Percentiles rank a stretch among this genome's conserved stretches.
Evolutionary conservation across 176 grass and related monocot genomes (phyloP).

Genomic region (Triticum dicoccoides): DNA sequence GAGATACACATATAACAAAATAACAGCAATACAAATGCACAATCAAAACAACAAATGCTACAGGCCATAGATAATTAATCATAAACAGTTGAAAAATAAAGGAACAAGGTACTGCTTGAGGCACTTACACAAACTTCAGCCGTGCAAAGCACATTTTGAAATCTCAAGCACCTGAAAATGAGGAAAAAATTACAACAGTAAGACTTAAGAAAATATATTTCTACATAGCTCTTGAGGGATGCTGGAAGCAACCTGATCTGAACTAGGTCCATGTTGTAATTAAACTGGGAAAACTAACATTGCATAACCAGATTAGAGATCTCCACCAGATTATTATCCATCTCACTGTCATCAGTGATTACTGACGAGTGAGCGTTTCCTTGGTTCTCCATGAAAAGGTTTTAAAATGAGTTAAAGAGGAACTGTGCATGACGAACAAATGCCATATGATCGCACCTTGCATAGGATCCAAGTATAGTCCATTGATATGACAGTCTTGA

Average conservation of each 20-base stretch:
- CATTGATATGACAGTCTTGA: slow-evolving; percentile 56
- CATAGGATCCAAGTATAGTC: slow-evolving; percentile 55
- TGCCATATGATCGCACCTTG: slow-evolving; percentile 16
- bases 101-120: not conserved
- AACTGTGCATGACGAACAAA: slow-evolving; percentile 22
- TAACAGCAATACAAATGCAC: not conserved
- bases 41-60: not conserved
- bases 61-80: not conserved
- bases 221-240: not conserved
- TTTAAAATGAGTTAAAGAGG: not conserved
- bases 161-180: slow-evolving; percentile 43
- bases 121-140: slow-evolving; percentile 62
- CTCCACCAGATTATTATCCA: not conserved
- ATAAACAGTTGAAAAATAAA: not conserved
- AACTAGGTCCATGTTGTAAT: not conserved
- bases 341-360: not conserved
- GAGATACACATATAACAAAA: not conserved
- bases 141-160: slow-evolving; percentile 69
- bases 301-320: not conserved
- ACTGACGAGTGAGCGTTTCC: not conserved
- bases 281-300: not conserved
- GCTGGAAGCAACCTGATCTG: not conserved
- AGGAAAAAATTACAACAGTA: not conserved
- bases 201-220: not conserved
- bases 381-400: not conserved